Conservation (phyloP, 805 yeast genomes). For the Clavispora asparagi region DNA sequence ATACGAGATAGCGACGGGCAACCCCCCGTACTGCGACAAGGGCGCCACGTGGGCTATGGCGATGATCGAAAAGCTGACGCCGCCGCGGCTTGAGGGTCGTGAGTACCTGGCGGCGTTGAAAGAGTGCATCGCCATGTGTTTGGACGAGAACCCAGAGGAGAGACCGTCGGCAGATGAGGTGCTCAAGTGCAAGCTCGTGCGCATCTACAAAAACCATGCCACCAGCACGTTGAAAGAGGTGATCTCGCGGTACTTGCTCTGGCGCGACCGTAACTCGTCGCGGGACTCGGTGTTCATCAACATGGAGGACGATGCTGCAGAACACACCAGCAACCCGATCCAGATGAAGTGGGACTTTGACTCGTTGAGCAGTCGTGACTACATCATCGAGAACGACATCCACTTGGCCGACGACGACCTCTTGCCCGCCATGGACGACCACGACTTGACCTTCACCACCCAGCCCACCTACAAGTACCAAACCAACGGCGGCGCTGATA, state of each 20-base stretch:
- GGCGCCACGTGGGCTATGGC: constrained; percentile 96
- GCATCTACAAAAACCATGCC: constrained; percentile 53
- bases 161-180: constrained; percentile 85
- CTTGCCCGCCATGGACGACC: constrained; percentile 10
- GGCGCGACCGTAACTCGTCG: constrained; percentile 65
- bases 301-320: constrained; percentile 14
- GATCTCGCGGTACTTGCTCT: constrained; percentile 62
- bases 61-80: constrained; percentile 85
- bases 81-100: constrained; percentile 91
- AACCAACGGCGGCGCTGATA: constrained; percentile 15
- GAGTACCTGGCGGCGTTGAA: constrained; percentile 71
- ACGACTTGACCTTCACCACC: constrained; percentile 27
- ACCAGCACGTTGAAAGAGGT: constrained; percentile 65
- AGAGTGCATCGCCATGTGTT: constrained; percentile 84
- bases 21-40: constrained; percentile 94
- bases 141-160: constrained; percentile 90
- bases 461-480: constrained; percentile 6
- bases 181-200: constrained; percentile 67
- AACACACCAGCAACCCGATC: constrained; percentile 17
- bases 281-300: constrained; percentile 45
- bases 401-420: constrained; percentile 19
- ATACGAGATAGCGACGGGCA: constrained; percentile 93
- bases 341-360: constrained; percentile 87
- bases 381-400: constrained; percentile 66
- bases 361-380: constrained; percentile 68